These are phyloP conservation scores for Hymenoscyphus salicellus DNA, from an alignment of 2,329 filamentous ascomycete genomes.

Conservation along the genomic window DNA sequence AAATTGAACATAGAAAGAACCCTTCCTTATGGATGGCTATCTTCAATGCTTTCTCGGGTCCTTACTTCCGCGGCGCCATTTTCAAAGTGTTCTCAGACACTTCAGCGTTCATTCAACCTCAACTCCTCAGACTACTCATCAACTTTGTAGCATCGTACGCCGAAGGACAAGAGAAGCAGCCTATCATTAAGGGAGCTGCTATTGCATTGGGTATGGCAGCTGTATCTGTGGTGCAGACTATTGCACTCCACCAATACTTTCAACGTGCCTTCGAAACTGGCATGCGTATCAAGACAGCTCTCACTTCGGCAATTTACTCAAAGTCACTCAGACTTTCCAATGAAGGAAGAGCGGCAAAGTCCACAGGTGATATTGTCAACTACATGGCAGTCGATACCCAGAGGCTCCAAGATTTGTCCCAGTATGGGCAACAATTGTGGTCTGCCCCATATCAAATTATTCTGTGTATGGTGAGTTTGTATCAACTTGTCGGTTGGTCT, in stretches of 20 bases:
- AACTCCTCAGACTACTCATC: slow-evolving; percentile 81
- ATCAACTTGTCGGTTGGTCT: slow-evolving; percentile 88
- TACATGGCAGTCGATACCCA: slow-evolving; percentile 99
- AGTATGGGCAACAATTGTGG: slow-evolving; percentile 94
- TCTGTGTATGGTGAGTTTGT: slow-evolving; percentile 92
- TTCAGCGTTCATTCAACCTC: slow-evolving; percentile 85
- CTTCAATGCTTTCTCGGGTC: slow-evolving; percentile 78
- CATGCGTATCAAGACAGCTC: slow-evolving; percentile 90
- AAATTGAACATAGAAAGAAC: slow-evolving; percentile 65
- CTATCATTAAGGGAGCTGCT: slow-evolving; percentile 76
- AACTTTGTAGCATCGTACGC: slow-evolving; percentile 77
- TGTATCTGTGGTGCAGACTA: slow-evolving; percentile 81
- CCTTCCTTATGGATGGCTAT: slow-evolving; percentile 87
- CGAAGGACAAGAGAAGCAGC: slow-evolving; percentile 60
- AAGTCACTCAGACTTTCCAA: slow-evolving; percentile 90
- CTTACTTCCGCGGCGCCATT: slow-evolving; percentile 75
- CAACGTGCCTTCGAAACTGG: slow-evolving; percentile 91
- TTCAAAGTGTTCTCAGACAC: slow-evolving; percentile 90
- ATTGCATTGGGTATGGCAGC: slow-evolving; percentile 92
- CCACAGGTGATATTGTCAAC: slow-evolving; percentile 97
- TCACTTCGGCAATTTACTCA: slow-evolving; percentile 87
- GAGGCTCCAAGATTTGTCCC: slow-evolving; percentile 87
- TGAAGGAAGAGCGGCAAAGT: slow-evolving; percentile 83
- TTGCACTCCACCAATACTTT: slow-evolving; percentile 95
- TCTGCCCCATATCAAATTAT: slow-evolving; percentile 95